These are phyloP conservation scores for Cercospora nicotianae DNA, from an alignment of 2,329 filamentous ascomycete species.

Conservation along the genomic window DNA sequence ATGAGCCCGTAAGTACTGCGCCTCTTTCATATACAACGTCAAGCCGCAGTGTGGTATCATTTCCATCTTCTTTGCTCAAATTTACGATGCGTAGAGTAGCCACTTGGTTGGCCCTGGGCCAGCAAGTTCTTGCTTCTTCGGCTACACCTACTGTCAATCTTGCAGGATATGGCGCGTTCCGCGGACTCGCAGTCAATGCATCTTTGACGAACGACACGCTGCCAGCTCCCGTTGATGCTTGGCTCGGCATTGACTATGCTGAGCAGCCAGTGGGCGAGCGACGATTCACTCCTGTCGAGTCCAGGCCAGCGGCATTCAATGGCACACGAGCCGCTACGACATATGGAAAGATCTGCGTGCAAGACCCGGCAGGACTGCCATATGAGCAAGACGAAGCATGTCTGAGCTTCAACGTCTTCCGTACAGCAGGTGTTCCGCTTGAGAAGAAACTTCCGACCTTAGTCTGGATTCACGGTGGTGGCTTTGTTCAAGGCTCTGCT, in stretches of 20 bases:
- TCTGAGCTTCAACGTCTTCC: conserved; percentile 60
- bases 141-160: conserved; percentile 17
- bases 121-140: conserved; percentile 16
- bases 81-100: conserved; percentile 13
- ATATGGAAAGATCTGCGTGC: conserved; percentile 26
- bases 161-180: conserved; percentile 21
- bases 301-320: conserved; percentile 32
- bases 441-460: conserved; percentile 52
- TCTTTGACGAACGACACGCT: conserved; percentile 20
- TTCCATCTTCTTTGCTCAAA: neutral
- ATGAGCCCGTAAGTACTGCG: conserved; percentile 11
- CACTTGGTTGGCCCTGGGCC: conserved; percentile 34
- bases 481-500: conserved; percentile 48
- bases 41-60: neutral
- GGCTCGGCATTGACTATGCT: conserved; percentile 45
- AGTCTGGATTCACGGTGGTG: conserved; percentile 63
- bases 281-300: conserved; percentile 50
- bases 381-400: conserved; percentile 52
- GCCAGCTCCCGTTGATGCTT: conserved; percentile 30
- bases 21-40: neutral
- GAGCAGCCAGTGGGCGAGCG: conserved; percentile 51
- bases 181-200: conserved; percentile 21
- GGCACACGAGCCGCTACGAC: conserved; percentile 13
- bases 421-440: conserved; percentile 37
- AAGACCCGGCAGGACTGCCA: conserved; percentile 12